Base-by-base conservation (phyloP, 352 stramenopile genomes). In the Pythium rhizo-oryzae region DNA sequence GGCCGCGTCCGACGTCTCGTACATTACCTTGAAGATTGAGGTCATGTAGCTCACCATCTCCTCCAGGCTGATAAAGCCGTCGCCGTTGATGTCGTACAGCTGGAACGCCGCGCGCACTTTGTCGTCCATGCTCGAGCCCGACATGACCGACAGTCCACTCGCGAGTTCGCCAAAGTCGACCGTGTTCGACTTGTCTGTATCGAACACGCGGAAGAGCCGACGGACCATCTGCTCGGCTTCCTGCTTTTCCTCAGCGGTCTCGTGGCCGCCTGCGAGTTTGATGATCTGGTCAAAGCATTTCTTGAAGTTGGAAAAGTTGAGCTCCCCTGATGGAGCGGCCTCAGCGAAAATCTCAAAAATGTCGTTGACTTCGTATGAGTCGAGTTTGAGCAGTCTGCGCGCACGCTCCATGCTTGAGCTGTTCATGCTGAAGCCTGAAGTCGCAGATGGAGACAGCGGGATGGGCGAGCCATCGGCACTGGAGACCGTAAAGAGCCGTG, bases 21-120 rank as follows among this genome's bases (percentile, higher is more conserved):
- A 94, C 88, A 97, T 96, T 57, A 96, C 88, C 61, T 89, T 89
- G 58, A 97, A 96, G 57, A 97, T 92, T 33, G 88, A 94, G 35
- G 82, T 94, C 84, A 96, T 89, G 75, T 96, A 96, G 66, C 75
- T 91, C 37, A 89, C 77, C 85, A 97, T 95, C 68, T 97, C 90
- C 52, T 94, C 85, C 63, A 91, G 70, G 35, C 85, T 91, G 51
- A 96, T 96, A 72, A 81, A 96, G 4, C 87, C 87, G 66, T 95
- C 85, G 52, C 84, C 82, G 65, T 95, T 93, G 60, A 91, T 81
- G 62, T 97, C 87, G 58, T 96, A 94, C 33, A 97, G 67, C 50
- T 91, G 84, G 62, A 97, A 97, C 4, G 85, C 88, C 46, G 87
- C 90, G 52, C 85, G 78, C 64, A 94, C 86, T 46, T 95, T 95